Base-by-base conservation (phyloP, 257 asterid genomes). In the Ilex aquifolium region DNA sequence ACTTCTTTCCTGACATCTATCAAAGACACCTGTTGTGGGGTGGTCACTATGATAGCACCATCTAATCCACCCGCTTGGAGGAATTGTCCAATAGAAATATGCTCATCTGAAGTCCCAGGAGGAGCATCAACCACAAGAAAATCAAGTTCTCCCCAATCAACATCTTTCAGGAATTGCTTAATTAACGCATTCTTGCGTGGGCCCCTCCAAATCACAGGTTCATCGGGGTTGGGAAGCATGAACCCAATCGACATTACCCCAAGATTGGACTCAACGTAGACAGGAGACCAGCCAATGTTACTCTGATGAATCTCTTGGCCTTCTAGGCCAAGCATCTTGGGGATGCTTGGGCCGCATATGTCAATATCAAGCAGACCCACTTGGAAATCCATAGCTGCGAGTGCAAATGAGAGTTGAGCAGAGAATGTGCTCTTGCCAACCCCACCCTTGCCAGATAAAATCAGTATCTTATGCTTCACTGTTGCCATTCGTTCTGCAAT, bases 341-440 rank as follows among this genome's bases (percentile, higher is more conserved):
- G 95, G 67, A 88, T 86, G 79, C 96, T 91, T 36, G 95, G 96
- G 40, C 96, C 96, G 66, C 98, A 91, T 13, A 91, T 86, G 70
- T 88, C 95, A n/a, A 91, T 80, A 60, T 91, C 98, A 17, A 91
- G 98, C 16, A 91, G 91, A 71, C 96, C 94, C 2, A 88, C 98
- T 69, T 82, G 87, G 73, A 80, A 91, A 77, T 82, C 90, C 98
- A 75, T 88, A 46, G 83, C 80, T 14, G 94, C 94, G n/a, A 91
- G 81, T 46, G 95, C 88, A 61, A 79, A 88, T 29, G 98, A 76
- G 64, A 91, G 92, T 70, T 88, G 98, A 36, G 95, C 94, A 0
- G 95, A 84, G 78, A 91, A 79, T 13, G 98, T 91, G 68, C 98
- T 91, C 91, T 91, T 91, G 62, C 98, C 96, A 39, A 91, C 98